Conservation (phyloP, 768 basidiomycete genomes). For the Amanita exitialis region DNA sequence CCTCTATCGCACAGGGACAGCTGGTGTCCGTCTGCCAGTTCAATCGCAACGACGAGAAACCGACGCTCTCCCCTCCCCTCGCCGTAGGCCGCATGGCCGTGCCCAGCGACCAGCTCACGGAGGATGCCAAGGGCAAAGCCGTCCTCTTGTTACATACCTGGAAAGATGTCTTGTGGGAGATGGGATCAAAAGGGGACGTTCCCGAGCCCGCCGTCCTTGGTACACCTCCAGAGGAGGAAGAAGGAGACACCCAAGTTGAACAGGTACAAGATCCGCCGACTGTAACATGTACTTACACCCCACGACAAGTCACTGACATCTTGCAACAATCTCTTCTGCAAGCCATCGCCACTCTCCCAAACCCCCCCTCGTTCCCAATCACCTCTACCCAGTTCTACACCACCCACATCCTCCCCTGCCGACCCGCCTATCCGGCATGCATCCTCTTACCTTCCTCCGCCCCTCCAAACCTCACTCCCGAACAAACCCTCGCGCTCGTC, state of each 20-base stretch:
- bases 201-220: constrained; percentile 31
- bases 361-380: constrained; percentile 57
- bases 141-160: constrained; percentile 65
- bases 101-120: constrained; percentile 32
- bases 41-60: constrained; percentile 19
- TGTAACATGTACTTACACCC: constrained; percentile 19
- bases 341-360: constrained; percentile 42
- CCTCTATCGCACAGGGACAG: constrained; percentile 30
- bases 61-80: constrained; percentile 45
- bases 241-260: constrained; percentile 11
- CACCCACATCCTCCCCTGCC: constrained; percentile 63
- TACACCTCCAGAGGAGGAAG: constrained; percentile 11
- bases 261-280: constrained; percentile 7
- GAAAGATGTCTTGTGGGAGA: constrained; percentile 68
- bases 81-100: constrained; percentile 69
- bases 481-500: not conserved
- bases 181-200: constrained; percentile 53
- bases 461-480: too few species aligned
- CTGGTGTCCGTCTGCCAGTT: constrained; percentile 58
- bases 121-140: constrained; percentile 62
- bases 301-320: constrained; percentile 43
- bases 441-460: too few species aligned
- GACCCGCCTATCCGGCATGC: too few species aligned
- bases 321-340: constrained; percentile 59
- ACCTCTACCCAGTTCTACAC: constrained; percentile 70